Conservation (phyloP, 1,284 basidiomycete genomes). For the Pyrrhoderma noxium region DNA sequence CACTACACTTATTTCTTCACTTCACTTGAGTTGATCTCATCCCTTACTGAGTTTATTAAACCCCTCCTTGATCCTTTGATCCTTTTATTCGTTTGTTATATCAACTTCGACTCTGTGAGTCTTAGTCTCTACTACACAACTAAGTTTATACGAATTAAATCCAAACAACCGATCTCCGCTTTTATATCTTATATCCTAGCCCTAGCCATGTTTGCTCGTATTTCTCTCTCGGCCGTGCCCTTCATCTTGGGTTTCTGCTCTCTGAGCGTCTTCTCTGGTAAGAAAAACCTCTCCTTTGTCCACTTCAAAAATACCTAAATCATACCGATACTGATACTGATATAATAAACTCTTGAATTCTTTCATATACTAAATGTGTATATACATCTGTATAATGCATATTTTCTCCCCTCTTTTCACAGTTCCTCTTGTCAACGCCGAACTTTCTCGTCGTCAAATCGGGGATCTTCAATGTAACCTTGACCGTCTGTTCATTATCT, state of each 20-base stretch:
- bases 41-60: constrained; percentile 10
- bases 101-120: not conserved
- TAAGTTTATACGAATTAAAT: constrained; percentile 8
- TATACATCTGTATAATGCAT: too few species aligned
- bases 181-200: not conserved
- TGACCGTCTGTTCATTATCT: constrained; percentile 9
- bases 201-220: constrained; percentile 2
- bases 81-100: not conserved
- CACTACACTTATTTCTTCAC: not conserved
- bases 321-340: not conserved
- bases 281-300: not conserved
- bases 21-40: not conserved
- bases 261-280: constrained; percentile 4
- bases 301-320: too few species aligned
- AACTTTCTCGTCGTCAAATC: constrained; percentile 4
- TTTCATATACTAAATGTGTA: not conserved
- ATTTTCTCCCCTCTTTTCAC: too few species aligned
- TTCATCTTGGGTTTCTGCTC: constrained; percentile 6
- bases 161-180: not conserved
- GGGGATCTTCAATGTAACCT: constrained; percentile 17
- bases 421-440: too few species aligned
- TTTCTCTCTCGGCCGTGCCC: constrained; percentile 7
- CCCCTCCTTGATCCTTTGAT: constrained; percentile 1
- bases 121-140: not conserved
- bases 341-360: not conserved